A percentile compares a stretch with the other conserved stretches of the same genome.
Evolutionary conservation across 257 asterid genomes (phyloP).

Genomic region (Fraxinus americana): DNA sequence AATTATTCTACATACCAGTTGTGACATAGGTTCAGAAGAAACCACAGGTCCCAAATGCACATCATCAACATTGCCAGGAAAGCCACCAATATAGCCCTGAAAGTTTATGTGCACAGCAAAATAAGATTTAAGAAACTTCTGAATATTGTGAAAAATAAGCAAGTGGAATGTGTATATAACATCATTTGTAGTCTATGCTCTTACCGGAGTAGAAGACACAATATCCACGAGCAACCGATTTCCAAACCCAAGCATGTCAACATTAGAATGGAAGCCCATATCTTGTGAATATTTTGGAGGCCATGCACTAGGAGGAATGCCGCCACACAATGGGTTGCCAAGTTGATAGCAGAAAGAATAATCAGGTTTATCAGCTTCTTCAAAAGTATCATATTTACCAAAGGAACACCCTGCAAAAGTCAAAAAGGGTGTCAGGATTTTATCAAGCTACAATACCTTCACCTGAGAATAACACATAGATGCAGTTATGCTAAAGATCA

Average conservation of each 20-base stretch:
- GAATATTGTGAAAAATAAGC: neutral
- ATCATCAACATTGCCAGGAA: too few relatives aligned
- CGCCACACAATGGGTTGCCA: too few relatives aligned
- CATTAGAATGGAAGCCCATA: slow-evolving; percentile 48
- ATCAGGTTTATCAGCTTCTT: too few relatives aligned
- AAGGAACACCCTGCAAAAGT: too few relatives aligned
- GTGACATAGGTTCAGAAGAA: slow-evolving; percentile 48
- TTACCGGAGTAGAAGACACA: slow-evolving; percentile 14
- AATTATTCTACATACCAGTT: slow-evolving; percentile 34
- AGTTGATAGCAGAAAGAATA: too few relatives aligned
- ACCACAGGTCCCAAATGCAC: slow-evolving; percentile 40
- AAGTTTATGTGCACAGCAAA: too few relatives aligned
- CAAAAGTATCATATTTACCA: too few relatives aligned
- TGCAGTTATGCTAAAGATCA: too few relatives aligned
- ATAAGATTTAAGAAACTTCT: slow-evolving; percentile 16
- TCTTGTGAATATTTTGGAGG: slow-evolving; percentile 58
- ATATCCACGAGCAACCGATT: slow-evolving; percentile 60
- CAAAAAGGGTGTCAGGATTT: too few relatives aligned
- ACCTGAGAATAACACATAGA: too few relatives aligned
- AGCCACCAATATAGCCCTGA: too few relatives aligned
- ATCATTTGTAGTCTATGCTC: neutral
- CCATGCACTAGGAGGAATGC: slow-evolving; percentile 71
- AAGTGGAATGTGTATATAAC: neutral
- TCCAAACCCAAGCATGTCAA: slow-evolving; percentile 52
- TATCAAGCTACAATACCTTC: too few relatives aligned